Evolutionary conservation across 441 rosid species (phyloP), one percentile per base, ranked within the genome.

Genomic region (Rhodomyrtus psidioides): DNA sequence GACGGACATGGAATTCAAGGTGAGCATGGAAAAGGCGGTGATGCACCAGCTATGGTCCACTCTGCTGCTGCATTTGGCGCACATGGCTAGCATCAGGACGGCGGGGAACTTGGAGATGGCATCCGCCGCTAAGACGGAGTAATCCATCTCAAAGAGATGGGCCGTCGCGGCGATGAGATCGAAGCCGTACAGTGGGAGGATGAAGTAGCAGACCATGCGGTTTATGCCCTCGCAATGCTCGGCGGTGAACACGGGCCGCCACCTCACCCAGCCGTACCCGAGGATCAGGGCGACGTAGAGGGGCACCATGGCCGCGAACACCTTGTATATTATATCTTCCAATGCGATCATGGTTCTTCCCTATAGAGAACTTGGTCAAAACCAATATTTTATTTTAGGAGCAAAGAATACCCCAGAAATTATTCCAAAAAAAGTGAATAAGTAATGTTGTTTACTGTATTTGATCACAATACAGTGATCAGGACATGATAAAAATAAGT

Each of bases 161-260:
- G 76, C 82, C 1, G 49, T 42, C 8, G 4, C 8, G 1, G 88
- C 83, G 0, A 86, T 86, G 83, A 83, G 56, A 28, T 83, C 59
- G 83, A 86, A 86, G 39, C 82, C 39, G 34, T 74, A 86, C 49
- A 83, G 85, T 24, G 88, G 88, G 56, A 86, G 2, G 57, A 86
- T 83, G 76, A 86, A 86, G 57, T 83, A 82, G 75, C 88, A 86
- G 83, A 86, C 79, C 85, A 86, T 83, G 39, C 88, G 88, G 83
- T 86, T 86, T 14, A 86, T 86, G 60, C 88, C 88, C 28, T 86
- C 83, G 79, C 88, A 86, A n/a, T 86, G 88, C 26, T 86, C 85
- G n/a, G 82, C 9, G 42, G 85, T 83, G 83, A 86, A 86, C 83
- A 86, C 82, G 28, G 39, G 83, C 88, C 88, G 74, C 83, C 88